Conservation (phyloP, 805 yeast genomes). For the Barnettozyma salicaria region DNA sequence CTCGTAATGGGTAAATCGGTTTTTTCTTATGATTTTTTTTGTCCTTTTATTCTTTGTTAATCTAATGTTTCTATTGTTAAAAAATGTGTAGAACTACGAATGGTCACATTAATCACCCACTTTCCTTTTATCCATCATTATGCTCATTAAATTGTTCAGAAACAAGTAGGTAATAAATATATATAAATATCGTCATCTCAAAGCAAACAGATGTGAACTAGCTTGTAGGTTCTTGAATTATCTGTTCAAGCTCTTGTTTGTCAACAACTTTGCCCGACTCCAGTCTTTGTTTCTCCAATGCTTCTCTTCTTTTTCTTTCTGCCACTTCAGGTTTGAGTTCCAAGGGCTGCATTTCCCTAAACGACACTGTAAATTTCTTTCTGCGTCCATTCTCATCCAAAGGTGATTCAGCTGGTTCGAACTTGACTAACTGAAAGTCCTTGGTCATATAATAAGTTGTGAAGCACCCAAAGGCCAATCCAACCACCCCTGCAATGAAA, state of each 20-base stretch:
- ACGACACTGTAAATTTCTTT: slow-evolving; percentile 30
- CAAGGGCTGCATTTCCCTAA: slow-evolving; percentile 33
- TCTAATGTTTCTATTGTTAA: slow-evolving; percentile 11
- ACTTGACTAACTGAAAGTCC: slow-evolving; percentile 31
- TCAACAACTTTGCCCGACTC: background rate
- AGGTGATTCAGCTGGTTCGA: slow-evolving; percentile 33
- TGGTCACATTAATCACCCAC: no score
- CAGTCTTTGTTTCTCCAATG: background rate
- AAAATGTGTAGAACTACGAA: no score
- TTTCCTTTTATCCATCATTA: no score
- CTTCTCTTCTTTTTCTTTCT: slow-evolving; percentile 7
- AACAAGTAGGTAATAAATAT: no score
- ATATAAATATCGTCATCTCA: no score
- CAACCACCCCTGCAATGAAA: slow-evolving; percentile 14
- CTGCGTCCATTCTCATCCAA: slow-evolving; percentile 35
- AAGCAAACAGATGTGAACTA: no score
- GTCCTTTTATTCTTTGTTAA: slow-evolving; percentile 7
- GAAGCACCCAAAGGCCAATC: slow-evolving; percentile 15
- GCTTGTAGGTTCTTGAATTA: slow-evolving; percentile 16
- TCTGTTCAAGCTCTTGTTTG: slow-evolving; percentile 10
- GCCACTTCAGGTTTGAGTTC: slow-evolving; percentile 32
- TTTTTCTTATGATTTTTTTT: slow-evolving; percentile 3
- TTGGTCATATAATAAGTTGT: slow-evolving; percentile 18
- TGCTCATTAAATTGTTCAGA: no score
- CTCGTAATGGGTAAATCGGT: slow-evolving; percentile 5